phyloP scores from a whole-genome alignment of 208 protist species.

The Trypanosoma mega region DNA sequence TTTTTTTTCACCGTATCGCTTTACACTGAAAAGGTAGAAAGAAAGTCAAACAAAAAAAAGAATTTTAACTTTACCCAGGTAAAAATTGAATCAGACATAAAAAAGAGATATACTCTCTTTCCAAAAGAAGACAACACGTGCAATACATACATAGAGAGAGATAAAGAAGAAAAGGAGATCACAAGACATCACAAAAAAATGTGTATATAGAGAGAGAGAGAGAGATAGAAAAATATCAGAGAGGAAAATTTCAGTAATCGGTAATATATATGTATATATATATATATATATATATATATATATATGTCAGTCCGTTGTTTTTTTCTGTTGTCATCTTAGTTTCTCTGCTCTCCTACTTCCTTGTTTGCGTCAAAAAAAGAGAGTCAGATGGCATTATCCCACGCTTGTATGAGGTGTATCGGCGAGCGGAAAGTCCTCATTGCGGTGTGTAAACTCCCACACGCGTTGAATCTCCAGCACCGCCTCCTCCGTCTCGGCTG shows the following conservation, averaged over 20 bases:
- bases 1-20: neutral
- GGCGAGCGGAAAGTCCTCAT: conserved; percentile 18
- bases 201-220: conserved; percentile 3
- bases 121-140: neutral
- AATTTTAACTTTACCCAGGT: too few relatives aligned
- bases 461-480: conserved; percentile 26
- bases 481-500: conserved; percentile 17
- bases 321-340: too few relatives aligned
- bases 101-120: too few relatives aligned
- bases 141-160: neutral
- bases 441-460: conserved; percentile 21
- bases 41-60: too few relatives aligned
- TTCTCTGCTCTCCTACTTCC: too few relatives aligned
- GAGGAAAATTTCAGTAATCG: conserved; percentile 2
- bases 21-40: too few relatives aligned
- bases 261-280: conserved; percentile 8
- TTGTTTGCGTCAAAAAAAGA: too few relatives aligned
- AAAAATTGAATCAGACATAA: too few relatives aligned
- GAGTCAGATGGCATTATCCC: neutral
- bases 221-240: conserved; percentile 1
- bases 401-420: neutral
- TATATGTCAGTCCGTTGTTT: too few relatives aligned
- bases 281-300: neutral
- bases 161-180: neutral
- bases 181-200: too few relatives aligned